Evolutionary conservation across 495 filamentous ascomycete species (phyloP), one percentile per base, ranked within the genome.

Genomic region (Glonium stellatum): DNA sequence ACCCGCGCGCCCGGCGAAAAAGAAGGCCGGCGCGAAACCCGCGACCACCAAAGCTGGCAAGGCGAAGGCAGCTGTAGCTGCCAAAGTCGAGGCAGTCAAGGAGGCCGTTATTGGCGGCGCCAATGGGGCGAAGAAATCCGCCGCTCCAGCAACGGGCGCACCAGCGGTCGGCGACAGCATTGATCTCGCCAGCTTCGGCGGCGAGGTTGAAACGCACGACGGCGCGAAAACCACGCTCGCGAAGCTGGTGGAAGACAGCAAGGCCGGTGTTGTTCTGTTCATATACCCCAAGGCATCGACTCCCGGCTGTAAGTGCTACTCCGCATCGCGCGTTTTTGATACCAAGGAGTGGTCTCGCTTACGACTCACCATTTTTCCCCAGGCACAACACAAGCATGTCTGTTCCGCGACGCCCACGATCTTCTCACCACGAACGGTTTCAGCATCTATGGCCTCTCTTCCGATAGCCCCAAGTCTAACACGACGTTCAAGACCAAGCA

Each of bases 221-320:
- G 90, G 90, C 62, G 72, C 72, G 39, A 89, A 84, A 71, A 89
- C 86, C 12, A 91, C 82, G 0, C 76, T 98, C 54, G 82, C 86
- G 73, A 77, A 78, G 55, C 81, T 98, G 23, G 82, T 97, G 15
- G 87, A 89, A 44, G 80, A 85, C 63, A 92, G 90, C 77, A 85
- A 90, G 74, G 78, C 79, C 52, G 92, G 93, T 21, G 87, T 97
- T 22, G 88, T 95, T 15, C 72, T 98, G 34, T 97, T 98, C 72
- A 96, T 90, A 36, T 98, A 97, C 70, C 93, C 93, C 34, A 95
- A 87, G 77, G 93, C 93, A 59, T 92, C 87, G 11, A 98, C 93
- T 27, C 88, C 88, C 27, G 93, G 95, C 58, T 98, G 93, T 96
- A 85, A 82, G 90, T 82, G 56, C 49, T 49, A 35, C 53, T 35